Evolutionary conservation across 345 rosid species (phyloP).

Genomic region (Conringia planisiliqua): DNA sequence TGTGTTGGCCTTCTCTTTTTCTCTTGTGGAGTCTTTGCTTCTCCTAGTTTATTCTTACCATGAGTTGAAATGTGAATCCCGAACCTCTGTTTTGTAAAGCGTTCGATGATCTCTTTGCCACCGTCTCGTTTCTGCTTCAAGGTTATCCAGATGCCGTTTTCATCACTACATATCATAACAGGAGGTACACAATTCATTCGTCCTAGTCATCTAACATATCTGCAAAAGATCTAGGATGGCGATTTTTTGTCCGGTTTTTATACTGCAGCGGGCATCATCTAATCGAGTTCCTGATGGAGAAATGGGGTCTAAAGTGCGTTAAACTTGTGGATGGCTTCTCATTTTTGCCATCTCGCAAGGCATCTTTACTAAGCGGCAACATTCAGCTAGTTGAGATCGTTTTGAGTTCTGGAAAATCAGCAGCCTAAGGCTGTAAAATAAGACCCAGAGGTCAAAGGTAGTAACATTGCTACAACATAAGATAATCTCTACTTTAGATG

Average conservation of each 20-base stretch:
- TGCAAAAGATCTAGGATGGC: neutral
- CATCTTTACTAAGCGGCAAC: constrained; percentile 35
- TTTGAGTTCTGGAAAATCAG: constrained; percentile 4
- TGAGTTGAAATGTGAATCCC: constrained; percentile 5
- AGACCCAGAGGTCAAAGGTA: neutral
- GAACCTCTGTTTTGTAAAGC: constrained; percentile 40
- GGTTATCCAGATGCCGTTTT: constrained; percentile 70
- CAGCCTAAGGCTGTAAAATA: constrained; percentile 3
- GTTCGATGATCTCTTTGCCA: constrained; percentile 83
- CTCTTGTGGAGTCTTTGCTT: neutral
- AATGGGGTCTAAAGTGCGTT: constrained; percentile 79
- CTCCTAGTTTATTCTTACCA: neutral
- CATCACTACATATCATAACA: constrained; percentile 83
- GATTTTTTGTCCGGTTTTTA: neutral
- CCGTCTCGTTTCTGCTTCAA: constrained; percentile 69
- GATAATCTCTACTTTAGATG: neutral
- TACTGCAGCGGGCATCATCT: constrained; percentile 84
- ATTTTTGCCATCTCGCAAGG: constrained; percentile 72
- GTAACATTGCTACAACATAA: neutral
- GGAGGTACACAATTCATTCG: constrained; percentile 48
- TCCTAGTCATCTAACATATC: neutral
- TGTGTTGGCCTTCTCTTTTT: neutral
- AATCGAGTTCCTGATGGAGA: constrained; percentile 80
- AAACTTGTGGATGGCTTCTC: constrained; percentile 81
- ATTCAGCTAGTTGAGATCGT: neutral